These are phyloP conservation scores for Luffa aegyptiaca DNA, from an alignment of 306 rosid genomes.

Conservation along the genomic window DNA sequence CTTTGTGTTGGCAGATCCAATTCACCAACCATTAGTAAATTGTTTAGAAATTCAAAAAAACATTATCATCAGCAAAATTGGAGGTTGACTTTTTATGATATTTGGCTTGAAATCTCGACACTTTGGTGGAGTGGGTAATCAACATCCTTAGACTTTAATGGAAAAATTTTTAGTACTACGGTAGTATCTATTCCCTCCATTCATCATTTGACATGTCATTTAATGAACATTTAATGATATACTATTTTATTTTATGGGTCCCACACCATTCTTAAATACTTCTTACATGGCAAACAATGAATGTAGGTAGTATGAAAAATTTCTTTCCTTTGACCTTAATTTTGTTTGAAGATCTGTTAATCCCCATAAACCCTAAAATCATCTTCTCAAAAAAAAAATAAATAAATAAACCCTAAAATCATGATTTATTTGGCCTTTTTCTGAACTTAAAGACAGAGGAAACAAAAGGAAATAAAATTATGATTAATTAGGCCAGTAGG, in stretches of 20 bases:
- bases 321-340: not conserved
- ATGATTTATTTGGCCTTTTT: not conserved
- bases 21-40: not conserved
- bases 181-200: too few relatives aligned
- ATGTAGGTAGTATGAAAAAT: too few relatives aligned
- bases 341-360: not conserved
- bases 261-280: too few relatives aligned
- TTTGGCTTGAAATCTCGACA: not conserved
- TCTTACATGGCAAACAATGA: too few relatives aligned
- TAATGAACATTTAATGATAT: too few relatives aligned
- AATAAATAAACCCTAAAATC: not conserved
- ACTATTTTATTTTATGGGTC: too few relatives aligned
- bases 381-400: too few relatives aligned
- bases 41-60: not conserved
- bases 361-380: not conserved
- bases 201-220: too few relatives aligned
- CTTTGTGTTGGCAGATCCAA: not conserved
- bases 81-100: not conserved
- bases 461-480: not conserved
- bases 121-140: slow-evolving; percentile 2
- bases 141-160: not conserved
- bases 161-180: too few relatives aligned
- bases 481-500: not conserved
- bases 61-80: not conserved
- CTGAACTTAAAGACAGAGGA: not conserved